Conservation (phyloP, 2,329 filamentous ascomycete genomes). For the Arthroderma uncinatum region DNA sequence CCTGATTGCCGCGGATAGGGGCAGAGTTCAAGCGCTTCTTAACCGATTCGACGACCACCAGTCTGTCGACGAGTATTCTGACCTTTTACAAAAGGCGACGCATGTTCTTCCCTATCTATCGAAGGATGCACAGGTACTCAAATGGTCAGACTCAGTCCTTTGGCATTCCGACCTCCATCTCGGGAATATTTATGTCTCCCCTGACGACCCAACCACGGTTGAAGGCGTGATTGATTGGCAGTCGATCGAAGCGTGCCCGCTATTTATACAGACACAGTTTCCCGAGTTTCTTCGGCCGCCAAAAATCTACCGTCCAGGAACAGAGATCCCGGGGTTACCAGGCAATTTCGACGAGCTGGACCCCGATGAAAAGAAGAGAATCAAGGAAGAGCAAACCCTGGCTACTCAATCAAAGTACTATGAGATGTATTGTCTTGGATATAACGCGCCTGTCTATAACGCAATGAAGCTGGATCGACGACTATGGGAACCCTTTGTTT, state of each 20-base stretch:
- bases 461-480: constrained; percentile 17
- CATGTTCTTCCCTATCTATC: constrained; percentile 7
- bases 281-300: constrained; percentile 21
- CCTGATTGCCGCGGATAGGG: not conserved
- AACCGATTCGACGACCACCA: constrained; percentile 12
- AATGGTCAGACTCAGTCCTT: constrained; percentile 13
- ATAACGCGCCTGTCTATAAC: constrained; percentile 17
- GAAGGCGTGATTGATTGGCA: constrained; percentile 36
- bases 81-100: constrained; percentile 7
- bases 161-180: constrained; percentile 34
- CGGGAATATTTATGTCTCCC: constrained; percentile 31
- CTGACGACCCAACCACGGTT: constrained; percentile 15
- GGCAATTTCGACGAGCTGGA: constrained; percentile 15
- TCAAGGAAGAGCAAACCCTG: not conserved
- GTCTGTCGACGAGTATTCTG: constrained; percentile 15
- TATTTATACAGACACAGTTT: constrained; percentile 19
- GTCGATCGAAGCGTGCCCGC: constrained; percentile 22
- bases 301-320: constrained; percentile 20
- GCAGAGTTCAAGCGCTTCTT: constrained; percentile 15
- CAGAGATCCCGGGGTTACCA: constrained; percentile 14
- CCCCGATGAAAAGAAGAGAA: constrained; percentile 8
- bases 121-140: not conserved
- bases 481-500: constrained; percentile 16
- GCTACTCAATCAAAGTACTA: constrained; percentile 20
- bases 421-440: constrained; percentile 16